phyloP scores from a whole-genome alignment of 345 rosid genomes.

The Brassica carinata region DNA sequence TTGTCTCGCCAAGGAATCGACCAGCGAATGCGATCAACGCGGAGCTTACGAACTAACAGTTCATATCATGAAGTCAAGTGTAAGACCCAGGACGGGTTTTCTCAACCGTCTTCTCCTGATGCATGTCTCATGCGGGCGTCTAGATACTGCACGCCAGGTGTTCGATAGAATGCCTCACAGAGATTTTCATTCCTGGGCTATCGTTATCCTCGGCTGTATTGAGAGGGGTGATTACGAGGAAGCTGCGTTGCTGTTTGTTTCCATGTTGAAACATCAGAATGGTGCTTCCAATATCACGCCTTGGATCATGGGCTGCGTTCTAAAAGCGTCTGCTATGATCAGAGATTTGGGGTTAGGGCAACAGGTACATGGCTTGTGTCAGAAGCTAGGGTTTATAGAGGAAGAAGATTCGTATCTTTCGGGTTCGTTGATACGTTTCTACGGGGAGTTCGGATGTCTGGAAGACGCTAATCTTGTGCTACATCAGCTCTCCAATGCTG shows the following conservation, averaged over 20 bases:
- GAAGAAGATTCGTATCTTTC: constrained; percentile 39
- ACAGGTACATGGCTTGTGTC: constrained; percentile 65
- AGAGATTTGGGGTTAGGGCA: constrained; percentile 58
- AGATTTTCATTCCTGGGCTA: constrained; percentile 63
- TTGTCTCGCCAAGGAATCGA: constrained; percentile 63
- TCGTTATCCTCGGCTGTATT: constrained; percentile 50
- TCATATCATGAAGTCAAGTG: constrained; percentile 42
- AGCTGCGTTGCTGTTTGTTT: constrained; percentile 45
- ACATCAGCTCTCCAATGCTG: constrained; percentile 37
- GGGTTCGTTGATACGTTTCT: constrained; percentile 56
- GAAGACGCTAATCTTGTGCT: constrained; percentile 52
- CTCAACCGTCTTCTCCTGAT: constrained; percentile 54
- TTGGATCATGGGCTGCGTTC: constrained; percentile 49
- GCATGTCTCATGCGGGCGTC: constrained; percentile 51
- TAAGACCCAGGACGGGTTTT: constrained; percentile 42
- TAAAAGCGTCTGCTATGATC: constrained; percentile 55
- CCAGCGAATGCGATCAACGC: constrained; percentile 39
- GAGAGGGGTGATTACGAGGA: constrained; percentile 47
- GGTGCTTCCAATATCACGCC: constrained; percentile 38
- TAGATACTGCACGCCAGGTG: constrained; percentile 51
- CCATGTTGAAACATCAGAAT: constrained; percentile 45
- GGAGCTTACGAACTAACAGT: constrained; percentile 54
- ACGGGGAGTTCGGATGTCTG: constrained; percentile 49
- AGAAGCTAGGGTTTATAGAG: constrained; percentile 49
- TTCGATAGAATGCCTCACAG: constrained; percentile 65